Percentiles rank a stretch among this genome's conserved stretches.
Conservation (phyloP, 441 rosid species). For the Pelargonium myrrhifolium region DNA sequence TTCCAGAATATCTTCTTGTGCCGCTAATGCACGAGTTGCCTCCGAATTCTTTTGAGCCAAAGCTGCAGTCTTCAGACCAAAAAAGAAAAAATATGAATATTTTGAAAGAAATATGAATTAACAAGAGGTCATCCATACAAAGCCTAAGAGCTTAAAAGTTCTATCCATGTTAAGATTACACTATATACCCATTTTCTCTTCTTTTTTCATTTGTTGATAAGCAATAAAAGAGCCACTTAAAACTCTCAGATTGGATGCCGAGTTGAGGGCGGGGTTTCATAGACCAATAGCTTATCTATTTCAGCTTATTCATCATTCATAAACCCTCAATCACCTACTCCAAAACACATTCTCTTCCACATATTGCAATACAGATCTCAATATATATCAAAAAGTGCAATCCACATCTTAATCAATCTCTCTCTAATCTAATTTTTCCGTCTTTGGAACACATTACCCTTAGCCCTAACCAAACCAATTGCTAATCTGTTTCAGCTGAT, state of each 20-base stretch:
- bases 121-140: neutral
- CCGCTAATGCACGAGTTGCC: conserved; percentile 73
- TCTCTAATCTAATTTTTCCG: no score
- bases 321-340: neutral
- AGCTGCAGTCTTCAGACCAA: conserved; percentile 58
- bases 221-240: neutral
- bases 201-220: no score
- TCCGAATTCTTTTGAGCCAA: conserved; percentile 90
- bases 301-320: no score
- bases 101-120: neutral
- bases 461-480: no score
- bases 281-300: no score
- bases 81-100: conserved; percentile 8
- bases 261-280: neutral
- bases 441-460: no score
- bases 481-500: no score
- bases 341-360: neutral
- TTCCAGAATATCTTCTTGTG: conserved; percentile 34
- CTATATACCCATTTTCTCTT: no score
- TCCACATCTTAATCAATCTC: neutral
- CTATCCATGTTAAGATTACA: neutral
- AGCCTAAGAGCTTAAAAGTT: neutral
- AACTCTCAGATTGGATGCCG: neutral
- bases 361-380: neutral
- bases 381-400: neutral